Conservation (phyloP, 345 rosid genomes). For the Anastatica hierochuntica region DNA sequence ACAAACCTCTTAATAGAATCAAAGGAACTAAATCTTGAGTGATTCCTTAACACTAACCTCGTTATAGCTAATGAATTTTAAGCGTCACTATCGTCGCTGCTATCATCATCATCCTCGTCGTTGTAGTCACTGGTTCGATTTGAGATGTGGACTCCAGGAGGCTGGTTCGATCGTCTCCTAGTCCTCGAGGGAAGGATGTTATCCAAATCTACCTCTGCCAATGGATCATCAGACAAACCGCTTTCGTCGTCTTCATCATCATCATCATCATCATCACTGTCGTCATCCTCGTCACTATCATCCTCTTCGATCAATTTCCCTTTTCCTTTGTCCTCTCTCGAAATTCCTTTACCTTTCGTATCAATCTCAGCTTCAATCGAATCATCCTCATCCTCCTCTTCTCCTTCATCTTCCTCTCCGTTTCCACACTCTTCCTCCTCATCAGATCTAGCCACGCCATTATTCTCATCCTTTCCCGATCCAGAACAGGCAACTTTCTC, state of each 20-base stretch:
- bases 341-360: constrained; percentile 44
- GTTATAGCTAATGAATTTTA: constrained; percentile 3
- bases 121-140: constrained; percentile 5
- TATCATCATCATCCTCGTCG: constrained; percentile 21
- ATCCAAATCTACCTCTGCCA: constrained; percentile 90
- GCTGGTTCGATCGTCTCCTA: constrained; percentile 37
- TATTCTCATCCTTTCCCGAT: background rate
- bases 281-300: constrained; percentile 39
- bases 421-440: constrained; percentile 7
- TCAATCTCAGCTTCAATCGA: constrained; percentile 28
- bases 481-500: constrained; percentile 4
- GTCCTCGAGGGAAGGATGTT: constrained; percentile 89
- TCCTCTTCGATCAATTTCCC: constrained; percentile 40
- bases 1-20: too few relatives aligned
- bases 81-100: constrained; percentile 34
- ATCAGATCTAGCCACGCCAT: constrained; percentile 10
- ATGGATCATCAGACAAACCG: constrained; percentile 76
- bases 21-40: background rate
- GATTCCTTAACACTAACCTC: constrained; percentile 14
- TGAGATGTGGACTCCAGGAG: constrained; percentile 53
- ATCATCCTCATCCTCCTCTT: constrained; percentile 13
- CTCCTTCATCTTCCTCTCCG: constrained; percentile 8
- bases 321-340: constrained; percentile 30
- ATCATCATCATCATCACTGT: constrained; percentile 36
- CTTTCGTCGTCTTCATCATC: constrained; percentile 40